phyloP scores from a whole-genome alignment of 2,329 filamentous ascomycete genomes.

The Stachybotrys chlorohalonatus region DNA sequence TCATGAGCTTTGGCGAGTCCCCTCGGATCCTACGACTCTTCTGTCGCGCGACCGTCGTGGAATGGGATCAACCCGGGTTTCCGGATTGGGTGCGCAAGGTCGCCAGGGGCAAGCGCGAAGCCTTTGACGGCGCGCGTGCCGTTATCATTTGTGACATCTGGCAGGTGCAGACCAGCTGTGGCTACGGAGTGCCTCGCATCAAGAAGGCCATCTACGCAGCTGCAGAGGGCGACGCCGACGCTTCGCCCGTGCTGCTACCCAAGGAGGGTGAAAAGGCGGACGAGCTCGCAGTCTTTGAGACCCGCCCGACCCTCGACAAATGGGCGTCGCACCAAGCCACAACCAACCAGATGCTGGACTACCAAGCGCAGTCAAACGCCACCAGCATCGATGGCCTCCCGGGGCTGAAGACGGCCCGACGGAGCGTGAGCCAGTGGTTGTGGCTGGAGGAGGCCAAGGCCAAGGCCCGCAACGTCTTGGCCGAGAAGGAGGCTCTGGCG shows the following conservation, averaged over 20 bases:
- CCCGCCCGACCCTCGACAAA: constrained; percentile 45
- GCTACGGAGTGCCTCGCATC: constrained; percentile 52
- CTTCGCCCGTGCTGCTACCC: constrained; percentile 14
- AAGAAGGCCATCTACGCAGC: constrained; percentile 27
- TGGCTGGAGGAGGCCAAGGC: constrained; percentile 29
- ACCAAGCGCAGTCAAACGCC: constrained; percentile 47
- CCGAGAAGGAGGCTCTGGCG: constrained; percentile 21
- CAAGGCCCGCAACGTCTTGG: constrained; percentile 12
- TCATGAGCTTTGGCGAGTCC: constrained; percentile 52
- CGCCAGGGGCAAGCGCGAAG: constrained; percentile 22
- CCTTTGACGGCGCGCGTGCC: constrained; percentile 43
- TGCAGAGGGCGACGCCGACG: constrained; percentile 10
- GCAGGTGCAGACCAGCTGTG: constrained; percentile 59
- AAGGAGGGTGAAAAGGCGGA: constrained; percentile 15
- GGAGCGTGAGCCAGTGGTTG: constrained; percentile 36
- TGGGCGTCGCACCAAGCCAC: constrained; percentile 40
- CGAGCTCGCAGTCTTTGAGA: constrained; percentile 35
- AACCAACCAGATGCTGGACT: constrained; percentile 40
- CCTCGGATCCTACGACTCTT: constrained; percentile 59
- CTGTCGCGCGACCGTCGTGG: constrained; percentile 49
- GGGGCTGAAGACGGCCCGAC: constrained; percentile 43
- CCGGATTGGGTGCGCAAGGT: constrained; percentile 34
- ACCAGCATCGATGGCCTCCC: constrained; percentile 50
- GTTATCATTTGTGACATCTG: constrained; percentile 54
- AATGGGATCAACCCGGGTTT: constrained; percentile 47